Conservation (phyloP, 139 green algal genomes). For the Micractinium conductrix region DNA sequence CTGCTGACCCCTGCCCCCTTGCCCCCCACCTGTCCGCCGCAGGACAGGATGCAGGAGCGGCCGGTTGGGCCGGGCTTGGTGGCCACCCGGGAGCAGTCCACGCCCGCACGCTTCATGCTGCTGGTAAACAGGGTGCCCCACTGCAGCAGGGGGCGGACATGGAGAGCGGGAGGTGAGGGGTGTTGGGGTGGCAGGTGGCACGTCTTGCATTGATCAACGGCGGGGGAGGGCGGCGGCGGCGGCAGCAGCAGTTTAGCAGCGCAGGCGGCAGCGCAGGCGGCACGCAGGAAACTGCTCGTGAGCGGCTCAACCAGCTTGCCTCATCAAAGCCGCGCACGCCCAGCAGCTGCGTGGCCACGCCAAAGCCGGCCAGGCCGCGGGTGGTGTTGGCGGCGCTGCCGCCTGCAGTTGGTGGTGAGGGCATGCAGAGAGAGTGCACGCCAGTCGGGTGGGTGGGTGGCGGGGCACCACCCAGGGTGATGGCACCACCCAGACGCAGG, state of each 20-base stretch:
- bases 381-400: constrained; percentile 56
- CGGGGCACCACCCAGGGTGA: too few relatives aligned
- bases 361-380: constrained; percentile 49
- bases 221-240: too few relatives aligned
- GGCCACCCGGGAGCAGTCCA: constrained; percentile 47
- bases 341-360: constrained; percentile 36
- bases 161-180: background rate
- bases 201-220: too few relatives aligned
- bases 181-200: background rate
- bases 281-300: too few relatives aligned
- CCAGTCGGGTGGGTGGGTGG: too few relatives aligned
- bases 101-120: constrained; percentile 52
- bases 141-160: background rate
- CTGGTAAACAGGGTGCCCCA: constrained; percentile 61
- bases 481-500: too few relatives aligned
- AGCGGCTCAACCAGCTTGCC: background rate
- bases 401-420: too few relatives aligned
- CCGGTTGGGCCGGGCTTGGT: constrained; percentile 50
- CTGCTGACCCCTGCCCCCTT: too few relatives aligned
- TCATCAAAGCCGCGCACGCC: constrained; percentile 57
- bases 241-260: background rate
- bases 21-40: constrained; percentile 48
- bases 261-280: too few relatives aligned
- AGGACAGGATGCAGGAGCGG: constrained; percentile 64
- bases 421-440: too few relatives aligned